Conservation (phyloP, 148 eudicot genomes). For the Drosera capensis region DNA sequence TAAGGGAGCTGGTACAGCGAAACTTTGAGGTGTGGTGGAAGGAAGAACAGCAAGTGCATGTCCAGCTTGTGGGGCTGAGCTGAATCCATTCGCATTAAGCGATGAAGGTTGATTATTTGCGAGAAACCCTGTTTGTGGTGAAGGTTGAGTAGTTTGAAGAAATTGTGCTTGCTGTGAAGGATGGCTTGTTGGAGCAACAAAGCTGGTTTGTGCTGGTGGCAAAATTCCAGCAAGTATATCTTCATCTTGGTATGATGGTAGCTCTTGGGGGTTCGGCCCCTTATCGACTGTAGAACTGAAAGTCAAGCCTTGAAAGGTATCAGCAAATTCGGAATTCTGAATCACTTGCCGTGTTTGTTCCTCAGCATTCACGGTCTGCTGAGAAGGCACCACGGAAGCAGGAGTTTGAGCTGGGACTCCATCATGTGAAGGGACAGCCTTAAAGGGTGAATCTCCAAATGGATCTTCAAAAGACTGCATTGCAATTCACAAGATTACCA, state of each 20-base stretch:
- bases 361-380: slow-evolving; percentile 9
- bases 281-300: slow-evolving; percentile 6
- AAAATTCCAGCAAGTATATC: slow-evolving; percentile 51
- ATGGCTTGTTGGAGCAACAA: not conserved
- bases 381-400: slow-evolving; percentile 24
- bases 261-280: slow-evolving; percentile 16
- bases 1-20: slow-evolving; percentile 17
- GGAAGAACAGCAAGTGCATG: slow-evolving; percentile 13
- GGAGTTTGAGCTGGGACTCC: slow-evolving; percentile 22
- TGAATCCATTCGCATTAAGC: not conserved
- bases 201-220: slow-evolving; percentile 43
- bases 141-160: slow-evolving; percentile 3
- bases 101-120: not conserved
- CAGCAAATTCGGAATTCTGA: slow-evolving; percentile 22
- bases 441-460: slow-evolving; percentile 89
- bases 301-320: slow-evolving; percentile 16
- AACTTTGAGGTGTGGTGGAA: slow-evolving; percentile 23
- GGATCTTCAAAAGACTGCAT: slow-evolving; percentile 89
- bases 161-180: not conserved
- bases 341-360: slow-evolving; percentile 24
- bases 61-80: slow-evolving; percentile 7
- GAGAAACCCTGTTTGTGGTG: slow-evolving; percentile 12
- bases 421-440: slow-evolving; percentile 41
- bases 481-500: not conserved
- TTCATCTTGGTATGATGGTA: slow-evolving; percentile 15